Evolutionary conservation across 768 basidiomycete genomes (phyloP), one percentile per base, ranked within the genome.

Genomic region (Lepiota brunneoincarnata): DNA sequence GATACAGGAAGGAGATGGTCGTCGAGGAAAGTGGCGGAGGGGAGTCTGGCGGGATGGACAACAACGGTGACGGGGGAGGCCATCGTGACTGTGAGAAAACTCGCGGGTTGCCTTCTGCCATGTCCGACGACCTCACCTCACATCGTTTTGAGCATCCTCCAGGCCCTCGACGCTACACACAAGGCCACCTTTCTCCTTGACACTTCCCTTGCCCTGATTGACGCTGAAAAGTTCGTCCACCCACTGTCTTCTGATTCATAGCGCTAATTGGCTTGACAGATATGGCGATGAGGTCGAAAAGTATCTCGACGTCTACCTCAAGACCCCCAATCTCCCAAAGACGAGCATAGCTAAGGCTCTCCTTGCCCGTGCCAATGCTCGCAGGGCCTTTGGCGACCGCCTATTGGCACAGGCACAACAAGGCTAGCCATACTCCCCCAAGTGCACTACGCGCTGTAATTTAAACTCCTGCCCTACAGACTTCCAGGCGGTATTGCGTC

Each of bases 221-320:
- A 75, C 18, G 72, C 74, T 51, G 80, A 80, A 59, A 72, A 72
- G 79, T 81, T 62, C 63, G 79, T 69, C 7, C 5, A 26, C 31
- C 40, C 31, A 43, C 42, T n/a, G 51, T 31, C 41, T 28, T 3
- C 26, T 28, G 18, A 49, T 37, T 38, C 45, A 17, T 49, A 5
- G 35, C 15, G 36, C 42, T 54, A 26, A 21, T 55, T 38, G 20
- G 40, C 34, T 6, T 21, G 31, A 46, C 57, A 87, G 85, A 60
- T 86, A 84, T 70, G 83, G 82, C 14, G 69, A 73, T 37, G 78
- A 84, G 24, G 84, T 86, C 23, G 85, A 86, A 64, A 79, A 75
- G 43, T 86, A 84, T 61, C 61, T 87, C 21, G 84, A 88, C 14
- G 82, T 86, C 15, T 87, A 84, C 61, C 64, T 88, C 42, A 72